Evolutionary conservation across 2,329 filamentous ascomycete genomes (phyloP).

Genomic region (Talaromyces sp.): DNA sequence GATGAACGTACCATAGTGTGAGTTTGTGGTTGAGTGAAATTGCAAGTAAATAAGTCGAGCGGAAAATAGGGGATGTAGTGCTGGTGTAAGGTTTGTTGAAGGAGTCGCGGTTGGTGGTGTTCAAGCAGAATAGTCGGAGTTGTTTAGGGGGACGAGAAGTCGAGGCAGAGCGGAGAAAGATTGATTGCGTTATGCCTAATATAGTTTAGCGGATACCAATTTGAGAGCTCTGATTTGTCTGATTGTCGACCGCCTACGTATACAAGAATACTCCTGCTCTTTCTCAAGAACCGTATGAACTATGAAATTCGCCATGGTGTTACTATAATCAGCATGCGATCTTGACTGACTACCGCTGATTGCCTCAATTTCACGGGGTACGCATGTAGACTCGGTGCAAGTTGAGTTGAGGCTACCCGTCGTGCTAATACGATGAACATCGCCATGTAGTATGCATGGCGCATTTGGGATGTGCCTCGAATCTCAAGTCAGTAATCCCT

Average conservation of each 20-base stretch:
- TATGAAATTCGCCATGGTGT: neutral
- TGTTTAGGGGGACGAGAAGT: constrained; percentile 4
- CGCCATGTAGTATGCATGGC: neutral
- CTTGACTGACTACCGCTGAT: no score
- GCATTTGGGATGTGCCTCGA: neutral
- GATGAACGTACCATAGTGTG: constrained; percentile 15
- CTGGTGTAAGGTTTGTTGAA: neutral
- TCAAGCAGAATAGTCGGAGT: neutral
- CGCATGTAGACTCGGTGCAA: neutral
- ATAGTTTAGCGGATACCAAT: neutral
- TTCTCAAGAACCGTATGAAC: neutral
- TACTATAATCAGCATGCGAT: no score
- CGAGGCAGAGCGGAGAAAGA: neutral
- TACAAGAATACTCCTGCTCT: neutral
- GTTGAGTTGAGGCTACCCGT: neutral
- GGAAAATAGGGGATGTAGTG: neutral
- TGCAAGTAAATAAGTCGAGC: neutral
- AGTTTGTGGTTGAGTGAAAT: constrained; percentile 8
- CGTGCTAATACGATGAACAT: neutral
- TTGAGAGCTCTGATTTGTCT: neutral
- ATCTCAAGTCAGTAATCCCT: neutral
- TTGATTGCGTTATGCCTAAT: neutral
- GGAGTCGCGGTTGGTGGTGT: neutral
- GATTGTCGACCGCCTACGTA: constrained; percentile 9
- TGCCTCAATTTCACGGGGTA: no score